These are phyloP conservation scores for Trifolium dubium DNA, from an alignment of 306 rosid genomes.

Conservation along the genomic window DNA sequence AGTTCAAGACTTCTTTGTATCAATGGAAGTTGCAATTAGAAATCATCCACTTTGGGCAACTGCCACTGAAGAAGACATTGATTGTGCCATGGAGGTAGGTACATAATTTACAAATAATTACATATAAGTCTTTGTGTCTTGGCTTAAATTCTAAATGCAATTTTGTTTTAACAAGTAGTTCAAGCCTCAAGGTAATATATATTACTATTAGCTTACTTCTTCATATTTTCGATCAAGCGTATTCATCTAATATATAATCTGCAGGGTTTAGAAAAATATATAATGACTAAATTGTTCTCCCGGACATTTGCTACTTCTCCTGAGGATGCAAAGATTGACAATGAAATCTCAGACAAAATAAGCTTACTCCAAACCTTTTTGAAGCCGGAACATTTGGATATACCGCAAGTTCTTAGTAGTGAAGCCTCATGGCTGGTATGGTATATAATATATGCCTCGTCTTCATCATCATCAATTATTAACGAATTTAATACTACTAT, in stretches of 20 bases:
- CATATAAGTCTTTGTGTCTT: neutral
- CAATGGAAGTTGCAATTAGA: constrained; percentile 68
- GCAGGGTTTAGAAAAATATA: constrained; percentile 78
- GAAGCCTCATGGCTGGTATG: constrained; percentile 72
- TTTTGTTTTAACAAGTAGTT: constrained; percentile 2
- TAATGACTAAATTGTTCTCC: constrained; percentile 72
- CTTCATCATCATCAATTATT: neutral
- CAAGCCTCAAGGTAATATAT: neutral
- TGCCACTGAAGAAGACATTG: constrained; percentile 65
- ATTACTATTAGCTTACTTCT: too few species aligned
- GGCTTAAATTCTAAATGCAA: neutral
- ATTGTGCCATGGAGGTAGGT: constrained; percentile 83
- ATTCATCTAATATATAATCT: neutral
- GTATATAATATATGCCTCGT: neutral
- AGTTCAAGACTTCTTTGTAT: constrained; percentile 66
- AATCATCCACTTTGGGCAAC: constrained; percentile 73
- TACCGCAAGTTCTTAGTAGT: constrained; percentile 54
- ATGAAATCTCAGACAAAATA: constrained; percentile 57
- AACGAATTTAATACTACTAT: too few species aligned
- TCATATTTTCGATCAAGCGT: too few species aligned
- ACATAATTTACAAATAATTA: neutral
- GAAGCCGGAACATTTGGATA: constrained; percentile 77
- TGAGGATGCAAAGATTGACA: constrained; percentile 61
- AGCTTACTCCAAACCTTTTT: constrained; percentile 61
- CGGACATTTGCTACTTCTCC: constrained; percentile 57